phyloP scores from a whole-genome alignment of 1,139 yeast species.

The Spathaspora jeffriesii region DNA sequence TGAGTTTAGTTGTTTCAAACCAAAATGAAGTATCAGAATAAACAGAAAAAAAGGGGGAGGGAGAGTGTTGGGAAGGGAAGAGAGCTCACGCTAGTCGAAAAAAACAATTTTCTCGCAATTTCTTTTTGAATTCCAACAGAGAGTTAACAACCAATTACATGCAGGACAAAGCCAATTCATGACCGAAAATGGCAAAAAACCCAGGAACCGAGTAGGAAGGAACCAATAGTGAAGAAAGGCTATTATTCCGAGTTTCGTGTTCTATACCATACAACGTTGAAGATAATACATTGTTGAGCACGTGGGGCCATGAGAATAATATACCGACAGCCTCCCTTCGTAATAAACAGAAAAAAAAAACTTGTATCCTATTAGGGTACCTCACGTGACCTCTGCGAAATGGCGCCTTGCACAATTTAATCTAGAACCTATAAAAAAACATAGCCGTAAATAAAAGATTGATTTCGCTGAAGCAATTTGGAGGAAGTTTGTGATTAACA shows the following conservation, averaged over 20 bases:
- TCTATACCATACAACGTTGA: no score
- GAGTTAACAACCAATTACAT: background rate
- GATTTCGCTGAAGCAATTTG: no score
- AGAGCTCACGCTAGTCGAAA: constrained; percentile 2
- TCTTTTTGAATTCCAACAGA: constrained; percentile 1
- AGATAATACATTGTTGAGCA: no score
- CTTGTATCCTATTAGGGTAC: background rate
- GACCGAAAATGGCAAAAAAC: background rate
- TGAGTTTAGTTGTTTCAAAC: background rate
- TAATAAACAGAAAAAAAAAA: no score
- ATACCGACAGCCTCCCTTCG: no score
- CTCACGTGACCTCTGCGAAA: no score
- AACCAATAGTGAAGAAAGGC: no score
- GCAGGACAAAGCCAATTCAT: background rate
- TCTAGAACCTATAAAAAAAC: background rate
- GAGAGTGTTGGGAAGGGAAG: background rate
- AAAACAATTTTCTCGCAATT: background rate
- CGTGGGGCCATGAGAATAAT: no score
- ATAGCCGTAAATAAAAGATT: background rate
- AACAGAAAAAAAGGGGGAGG: background rate
- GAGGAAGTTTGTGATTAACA: no score
- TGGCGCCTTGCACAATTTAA: no score
- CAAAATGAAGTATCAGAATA: background rate
- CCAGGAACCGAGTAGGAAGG: no score
- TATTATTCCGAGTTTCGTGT: no score